Evolutionary conservation across 805 yeast species (phyloP).

Genomic region (Candida ortonii): DNA sequence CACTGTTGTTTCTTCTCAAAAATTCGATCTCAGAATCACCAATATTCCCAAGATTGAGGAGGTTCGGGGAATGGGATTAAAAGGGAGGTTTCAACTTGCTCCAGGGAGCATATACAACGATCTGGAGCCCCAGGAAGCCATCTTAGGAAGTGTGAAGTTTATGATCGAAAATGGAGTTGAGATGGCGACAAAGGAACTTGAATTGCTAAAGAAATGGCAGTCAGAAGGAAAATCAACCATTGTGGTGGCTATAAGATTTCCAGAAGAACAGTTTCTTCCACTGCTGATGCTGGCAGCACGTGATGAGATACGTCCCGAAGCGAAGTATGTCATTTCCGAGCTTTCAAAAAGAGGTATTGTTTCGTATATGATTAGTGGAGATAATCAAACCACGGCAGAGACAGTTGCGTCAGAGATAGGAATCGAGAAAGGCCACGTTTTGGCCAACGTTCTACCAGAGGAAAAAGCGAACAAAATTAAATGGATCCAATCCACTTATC

Average conservation of each 20-base stretch:
- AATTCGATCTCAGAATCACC: slow-evolving; percentile 27
- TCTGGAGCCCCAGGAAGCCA: slow-evolving; percentile 33
- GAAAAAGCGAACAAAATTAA: slow-evolving; percentile 63
- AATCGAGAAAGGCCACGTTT: slow-evolving; percentile 47
- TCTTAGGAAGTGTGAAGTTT: slow-evolving; percentile 61
- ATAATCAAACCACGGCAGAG: slow-evolving; percentile 61
- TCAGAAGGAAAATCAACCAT: slow-evolving; percentile 61
- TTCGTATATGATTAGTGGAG: slow-evolving; percentile 79
- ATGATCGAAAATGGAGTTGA: slow-evolving; percentile 46
- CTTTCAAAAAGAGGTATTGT: slow-evolving; percentile 43
- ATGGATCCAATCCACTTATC: slow-evolving; percentile 48
- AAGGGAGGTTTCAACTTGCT: slow-evolving; percentile 38
- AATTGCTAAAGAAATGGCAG: slow-evolving; percentile 52
- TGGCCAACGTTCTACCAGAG: slow-evolving; percentile 71
- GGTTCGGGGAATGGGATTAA: slow-evolving; percentile 59
- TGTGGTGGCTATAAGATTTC: slow-evolving; percentile 44
- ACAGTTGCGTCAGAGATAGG: slow-evolving; percentile 66
- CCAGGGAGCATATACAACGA: slow-evolving; percentile 19
- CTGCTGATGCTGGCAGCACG: slow-evolving; percentile 55
- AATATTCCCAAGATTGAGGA: slow-evolving; percentile 49
- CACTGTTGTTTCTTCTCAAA: slow-evolving; percentile 11
- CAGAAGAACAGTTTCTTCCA: slow-evolving; percentile 34
- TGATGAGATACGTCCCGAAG: slow-evolving; percentile 59
- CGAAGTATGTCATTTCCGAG: slow-evolving; percentile 46
- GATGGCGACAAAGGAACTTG: slow-evolving; percentile 35